A percentile compares a stretch with the other conserved stretches of the same genome.
Evolutionary conservation across 306 rosid species (phyloP).

Genomic region (Cicer cuneatum): DNA sequence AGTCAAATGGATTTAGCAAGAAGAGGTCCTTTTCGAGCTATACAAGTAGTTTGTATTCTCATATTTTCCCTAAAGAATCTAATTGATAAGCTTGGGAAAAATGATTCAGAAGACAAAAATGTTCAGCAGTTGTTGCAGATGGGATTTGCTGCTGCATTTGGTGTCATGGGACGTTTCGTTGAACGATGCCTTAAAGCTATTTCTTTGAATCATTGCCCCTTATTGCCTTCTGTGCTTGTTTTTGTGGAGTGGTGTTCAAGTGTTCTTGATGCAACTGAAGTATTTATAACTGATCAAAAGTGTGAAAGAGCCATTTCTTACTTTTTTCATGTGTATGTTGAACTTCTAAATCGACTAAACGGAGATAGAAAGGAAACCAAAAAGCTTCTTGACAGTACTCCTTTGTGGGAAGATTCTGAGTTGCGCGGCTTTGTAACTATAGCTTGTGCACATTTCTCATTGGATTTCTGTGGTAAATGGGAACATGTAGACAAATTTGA

Average conservation of each 20-base stretch:
- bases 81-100: slow-evolving; percentile 44
- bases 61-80: slow-evolving; percentile 66
- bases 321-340: slow-evolving; percentile 61
- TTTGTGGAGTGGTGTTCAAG: slow-evolving; percentile 80
- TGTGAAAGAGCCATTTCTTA: slow-evolving; percentile 64
- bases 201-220: slow-evolving; percentile 60
- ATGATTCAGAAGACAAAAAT: slow-evolving; percentile 50
- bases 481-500: slow-evolving; percentile 60
- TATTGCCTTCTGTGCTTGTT: slow-evolving; percentile 79
- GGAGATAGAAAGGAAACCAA: slow-evolving; percentile 43
- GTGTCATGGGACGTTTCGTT: slow-evolving; percentile 76
- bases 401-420: slow-evolving; percentile 97
- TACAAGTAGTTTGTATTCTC: slow-evolving; percentile 72
- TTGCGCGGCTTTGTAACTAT: slow-evolving; percentile 84
- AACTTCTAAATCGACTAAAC: slow-evolving; percentile 57
- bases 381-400: slow-evolving; percentile 47
- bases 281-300: slow-evolving; percentile 56
- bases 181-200: slow-evolving; percentile 69
- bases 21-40: slow-evolving; percentile 83
- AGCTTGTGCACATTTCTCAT: slow-evolving; percentile 54
- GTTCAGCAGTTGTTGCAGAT: slow-evolving; percentile 57
- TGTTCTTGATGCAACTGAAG: slow-evolving; percentile 52
- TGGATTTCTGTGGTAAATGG: slow-evolving; percentile 67
- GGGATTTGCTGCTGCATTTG: slow-evolving; percentile 68
- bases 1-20: slow-evolving; percentile 66